Conservation (phyloP, 441 rosid genomes). For the Dalechampia spathulata region DNA sequence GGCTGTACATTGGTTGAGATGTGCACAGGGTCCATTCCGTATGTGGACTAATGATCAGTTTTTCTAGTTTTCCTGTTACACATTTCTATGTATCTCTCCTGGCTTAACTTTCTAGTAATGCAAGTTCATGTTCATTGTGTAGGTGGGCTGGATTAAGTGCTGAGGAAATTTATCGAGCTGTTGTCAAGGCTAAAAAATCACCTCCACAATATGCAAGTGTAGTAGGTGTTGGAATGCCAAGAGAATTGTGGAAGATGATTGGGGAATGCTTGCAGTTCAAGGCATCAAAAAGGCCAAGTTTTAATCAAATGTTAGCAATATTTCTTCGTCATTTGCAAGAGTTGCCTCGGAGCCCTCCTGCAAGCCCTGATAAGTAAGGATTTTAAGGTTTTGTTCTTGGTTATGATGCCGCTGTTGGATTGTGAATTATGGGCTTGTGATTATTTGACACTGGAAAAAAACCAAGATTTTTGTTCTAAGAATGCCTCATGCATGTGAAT, state of each 20-base stretch:
- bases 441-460: background rate
- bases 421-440: background rate
- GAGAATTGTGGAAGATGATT: slow-evolving; percentile 97
- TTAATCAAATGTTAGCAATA: slow-evolving; percentile 83
- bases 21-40: slow-evolving; percentile 99
- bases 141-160: slow-evolving; percentile 96
- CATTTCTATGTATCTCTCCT: slow-evolving; percentile 7
- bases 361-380: slow-evolving; percentile 89
- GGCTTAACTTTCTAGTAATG: slow-evolving; percentile 7
- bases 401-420: background rate
- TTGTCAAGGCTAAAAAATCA: slow-evolving; percentile 73
- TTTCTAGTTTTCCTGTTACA: slow-evolving; percentile 8
- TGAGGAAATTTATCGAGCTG: slow-evolving; percentile 91
- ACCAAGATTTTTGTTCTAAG: slow-evolving; percentile 1
- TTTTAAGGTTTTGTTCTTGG: slow-evolving; percentile 8
- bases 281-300: slow-evolving; percentile 83
- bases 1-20: slow-evolving; percentile 99
- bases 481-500: background rate
- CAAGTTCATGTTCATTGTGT: slow-evolving; percentile 25
- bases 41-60: slow-evolving; percentile 34
- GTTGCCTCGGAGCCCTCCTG: slow-evolving; percentile 90
- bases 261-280: slow-evolving; percentile 97
- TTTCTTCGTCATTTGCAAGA: slow-evolving; percentile 93
- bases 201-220: slow-evolving; percentile 99
- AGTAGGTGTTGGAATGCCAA: slow-evolving; percentile 95